phyloP scores from a whole-genome alignment of 768 basidiomycete species.

The Lactarius akahatsu region DNA sequence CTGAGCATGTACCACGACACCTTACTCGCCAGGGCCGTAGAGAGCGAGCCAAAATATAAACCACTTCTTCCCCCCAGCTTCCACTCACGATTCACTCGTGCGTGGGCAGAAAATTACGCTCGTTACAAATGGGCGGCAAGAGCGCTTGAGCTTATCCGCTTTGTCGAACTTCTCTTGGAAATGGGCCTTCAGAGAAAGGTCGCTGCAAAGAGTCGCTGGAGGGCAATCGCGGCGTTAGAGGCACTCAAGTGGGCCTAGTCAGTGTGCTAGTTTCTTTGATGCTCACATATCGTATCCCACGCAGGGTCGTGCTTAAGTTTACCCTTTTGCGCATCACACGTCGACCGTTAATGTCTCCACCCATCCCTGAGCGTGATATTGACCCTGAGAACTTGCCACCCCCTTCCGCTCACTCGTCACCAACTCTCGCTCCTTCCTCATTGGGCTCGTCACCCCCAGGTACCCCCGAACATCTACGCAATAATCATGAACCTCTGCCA shows the following conservation, averaged over 20 bases:
- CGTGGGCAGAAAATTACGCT: conserved; percentile 70
- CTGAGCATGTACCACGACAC: conserved; percentile 95
- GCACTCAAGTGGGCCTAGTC: conserved; percentile 69
- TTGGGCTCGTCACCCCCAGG: conserved; percentile 53
- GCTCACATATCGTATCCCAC: conserved; percentile 26
- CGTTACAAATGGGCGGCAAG: conserved; percentile 81
- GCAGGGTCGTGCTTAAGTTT: conserved; percentile 73
- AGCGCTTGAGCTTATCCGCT: conserved; percentile 71
- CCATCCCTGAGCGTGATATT: conserved; percentile 85
- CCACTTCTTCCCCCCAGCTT: conserved; percentile 72
- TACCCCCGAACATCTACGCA: conserved; percentile 79
- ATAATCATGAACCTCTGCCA: conserved; percentile 68
- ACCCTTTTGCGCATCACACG: conserved; percentile 71
- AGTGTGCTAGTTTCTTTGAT: conserved; percentile 2
- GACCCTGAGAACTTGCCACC: conserved; percentile 61
- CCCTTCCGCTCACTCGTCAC: conserved; percentile 54
- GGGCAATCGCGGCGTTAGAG: conserved; percentile 75
- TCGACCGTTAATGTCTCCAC: conserved; percentile 71
- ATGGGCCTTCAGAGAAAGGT: conserved; percentile 80
- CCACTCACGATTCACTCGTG: conserved; percentile 88
- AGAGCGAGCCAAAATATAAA: conserved; percentile 63
- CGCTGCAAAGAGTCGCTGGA: conserved; percentile 66
- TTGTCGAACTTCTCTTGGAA: conserved; percentile 82
- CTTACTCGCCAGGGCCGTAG: conserved; percentile 67
- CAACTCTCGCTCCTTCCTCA: conserved; percentile 59